Base-by-base conservation (phyloP, 1,284 basidiomycete genomes). In the Amylostereum chailletii region DNA sequence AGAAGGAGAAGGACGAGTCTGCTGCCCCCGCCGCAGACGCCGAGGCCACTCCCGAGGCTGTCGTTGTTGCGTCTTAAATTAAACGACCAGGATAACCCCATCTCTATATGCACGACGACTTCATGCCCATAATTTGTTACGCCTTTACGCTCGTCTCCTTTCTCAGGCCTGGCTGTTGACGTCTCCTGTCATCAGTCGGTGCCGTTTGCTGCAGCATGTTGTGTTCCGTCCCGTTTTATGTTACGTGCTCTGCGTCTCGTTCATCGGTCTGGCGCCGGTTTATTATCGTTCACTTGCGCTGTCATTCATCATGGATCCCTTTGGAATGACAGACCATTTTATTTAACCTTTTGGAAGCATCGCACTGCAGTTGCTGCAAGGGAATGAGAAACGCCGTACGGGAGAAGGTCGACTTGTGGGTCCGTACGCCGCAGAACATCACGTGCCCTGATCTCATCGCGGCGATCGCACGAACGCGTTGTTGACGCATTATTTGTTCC, bases 201-300 rank as follows among this genome's bases (percentile, higher is more conserved):
- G 19, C 19, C 31, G 42, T 43, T 51, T 49, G 54, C 49, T 42
- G 41, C 34, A 49, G 49, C 53, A 47, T 53, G 55, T 55, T 57
- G 44, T 51, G 43, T 44, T 19, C 19, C 19, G 42, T 47, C 51
- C 48, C 46, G n/a, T 48, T 41, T 48, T 50, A 9, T 40, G 37
- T 48, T 51, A 46, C 51, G 55, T 56, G 54, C 52, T 48, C 45
- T 51, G 42, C 45, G 41, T 41, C 37, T 48, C 48, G 34, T 51
- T 48, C 34, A 11, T 50, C 60, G 71, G 68, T 72, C 71, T 72
- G 70, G 74, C 69, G 66, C 61, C 66, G 64, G 70, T 70, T 66
- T 61, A 54, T 57, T 55, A 57, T 56, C 46, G 63, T 60, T 65
- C 62, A 63, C 44, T 57, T 53, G 49, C 52, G 42, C 34, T 56